Evolutionary conservation across 2,329 filamentous ascomycete genomes (phyloP), one percentile per base, ranked within the genome.

Genomic region (Pseudogymnoascus sp.): DNA sequence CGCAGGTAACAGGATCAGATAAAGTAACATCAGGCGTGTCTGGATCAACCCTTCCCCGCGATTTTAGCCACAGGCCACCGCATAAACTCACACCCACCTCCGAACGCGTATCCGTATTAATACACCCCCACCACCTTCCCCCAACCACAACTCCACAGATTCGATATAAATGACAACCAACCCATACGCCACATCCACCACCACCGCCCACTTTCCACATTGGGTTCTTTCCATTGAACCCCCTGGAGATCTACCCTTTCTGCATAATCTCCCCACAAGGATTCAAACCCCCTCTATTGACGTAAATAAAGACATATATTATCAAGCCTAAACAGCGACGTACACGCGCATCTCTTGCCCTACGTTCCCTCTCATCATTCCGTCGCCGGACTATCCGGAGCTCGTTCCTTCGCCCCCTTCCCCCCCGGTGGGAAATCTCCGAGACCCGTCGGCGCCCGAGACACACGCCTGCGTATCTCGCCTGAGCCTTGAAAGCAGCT

Each of bases 131-230:
- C 42, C 12, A 47, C 45, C 45, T n/a, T 14, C 26, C 47, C 47
- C 29, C 14, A 57, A 57, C n/a, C 47, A 34, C 47, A 57, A 57
- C 26, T 57, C 47, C 47, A 57, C 26, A 57, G 47, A 57, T 57
- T 57, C 29, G 51, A 57, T 57, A 57, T 57, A 57, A 34, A 57
- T 57, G 51, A 57, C 51, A 57, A 21, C 51, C 51, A 57, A 57
- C 51, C 51, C 29, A 34, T 21, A 57, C 34, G 51, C 51, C 51
- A 57, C 51, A 57, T 57, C 29, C 29, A 57, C 51, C 51, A 57
- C 26, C 51, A 57, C 29, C 51, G 18, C 51, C 47, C 26, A 21
- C 51, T 57, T 34, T 57, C 51, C 29, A 10, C 18, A 34, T 57
- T 18, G 10, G 51, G 51, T 11, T 3, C 51, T 57, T 57, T 18